Evolutionary conservation across 2,329 filamentous ascomycete genomes (phyloP).

Genomic region (Ceratocystis papillata): DNA sequence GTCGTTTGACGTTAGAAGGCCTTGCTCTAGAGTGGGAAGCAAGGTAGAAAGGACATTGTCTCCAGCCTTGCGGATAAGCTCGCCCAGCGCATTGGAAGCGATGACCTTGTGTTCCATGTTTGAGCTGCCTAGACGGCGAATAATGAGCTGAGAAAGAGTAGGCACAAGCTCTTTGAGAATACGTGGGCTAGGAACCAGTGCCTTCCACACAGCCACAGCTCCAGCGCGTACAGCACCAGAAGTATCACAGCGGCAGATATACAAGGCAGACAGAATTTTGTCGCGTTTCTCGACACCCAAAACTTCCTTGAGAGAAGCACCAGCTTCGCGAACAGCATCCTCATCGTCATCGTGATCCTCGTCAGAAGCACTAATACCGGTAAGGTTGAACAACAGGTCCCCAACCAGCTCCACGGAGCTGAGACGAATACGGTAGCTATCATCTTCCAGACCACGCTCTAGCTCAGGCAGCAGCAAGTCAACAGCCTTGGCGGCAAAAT

Average conservation of each 20-base stretch:
- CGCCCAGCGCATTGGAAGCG: conserved; percentile 89
- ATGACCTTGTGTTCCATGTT: conserved; percentile 99
- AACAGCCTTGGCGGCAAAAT: conserved; percentile 90
- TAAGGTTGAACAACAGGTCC: conserved; percentile 94
- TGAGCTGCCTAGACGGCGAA: conserved; percentile 81
- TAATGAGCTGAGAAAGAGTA: conserved; percentile 87
- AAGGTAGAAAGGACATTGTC: conserved; percentile 82
- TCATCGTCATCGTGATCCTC: conserved; percentile 65
- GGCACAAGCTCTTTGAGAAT: conserved; percentile 93
- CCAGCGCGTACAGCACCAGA: conserved; percentile 81
- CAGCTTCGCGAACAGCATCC: conserved; percentile 69
- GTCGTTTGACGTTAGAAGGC: conserved; percentile 76
- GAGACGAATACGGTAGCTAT: conserved; percentile 93
- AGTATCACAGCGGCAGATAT: conserved; percentile 96
- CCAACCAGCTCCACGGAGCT: conserved; percentile 97
- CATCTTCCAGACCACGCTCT: conserved; percentile 91
- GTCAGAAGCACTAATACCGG: conserved; percentile 67
- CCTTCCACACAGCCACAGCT: conserved; percentile 92
- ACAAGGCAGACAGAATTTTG: conserved; percentile 92
- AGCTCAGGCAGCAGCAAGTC: conserved; percentile 89
- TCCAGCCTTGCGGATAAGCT: conserved; percentile 92
- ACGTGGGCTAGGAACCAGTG: conserved; percentile 78
- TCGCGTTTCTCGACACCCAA: conserved; percentile 94
- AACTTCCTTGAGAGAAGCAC: conserved; percentile 83
- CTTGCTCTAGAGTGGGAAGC: conserved; percentile 83